Conservation (phyloP, 2,329 filamentous ascomycete species). For the Penicillium brasilianum region DNA sequence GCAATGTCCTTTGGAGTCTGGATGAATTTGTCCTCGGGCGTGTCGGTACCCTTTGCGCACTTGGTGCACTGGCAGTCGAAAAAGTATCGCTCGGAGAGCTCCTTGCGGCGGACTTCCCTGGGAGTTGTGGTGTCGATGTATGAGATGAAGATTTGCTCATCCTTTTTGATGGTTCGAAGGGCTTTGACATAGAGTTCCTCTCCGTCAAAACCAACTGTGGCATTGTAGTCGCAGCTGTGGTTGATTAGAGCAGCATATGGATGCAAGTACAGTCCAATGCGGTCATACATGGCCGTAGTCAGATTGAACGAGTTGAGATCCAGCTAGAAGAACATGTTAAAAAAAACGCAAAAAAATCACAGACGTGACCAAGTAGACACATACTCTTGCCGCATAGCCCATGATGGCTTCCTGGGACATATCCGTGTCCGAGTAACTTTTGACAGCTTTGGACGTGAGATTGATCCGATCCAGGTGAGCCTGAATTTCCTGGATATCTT, state of each 20-base stretch:
- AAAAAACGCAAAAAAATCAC: not conserved
- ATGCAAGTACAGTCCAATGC: constrained; percentile 64
- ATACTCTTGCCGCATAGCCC: constrained; percentile 54
- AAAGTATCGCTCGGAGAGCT: constrained; percentile 61
- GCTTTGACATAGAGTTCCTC: constrained; percentile 57
- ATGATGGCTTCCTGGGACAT: constrained; percentile 50
- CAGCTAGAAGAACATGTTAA: constrained; percentile 45
- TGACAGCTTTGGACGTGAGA: constrained; percentile 60
- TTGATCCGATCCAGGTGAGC: constrained; percentile 56
- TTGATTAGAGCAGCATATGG: constrained; percentile 61
- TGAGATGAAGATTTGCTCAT: constrained; percentile 65
- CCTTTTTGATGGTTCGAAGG: constrained; percentile 56
- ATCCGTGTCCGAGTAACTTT: constrained; percentile 56
- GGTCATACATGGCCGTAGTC: constrained; percentile 60
- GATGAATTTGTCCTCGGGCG: constrained; percentile 27
- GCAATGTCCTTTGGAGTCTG: constrained; percentile 19
- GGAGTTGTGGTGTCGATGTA: constrained; percentile 65
- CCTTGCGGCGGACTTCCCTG: constrained; percentile 54
- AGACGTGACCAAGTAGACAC: not conserved
- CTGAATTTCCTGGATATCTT: constrained; percentile 51
- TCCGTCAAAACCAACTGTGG: constrained; percentile 62
- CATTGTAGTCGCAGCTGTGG: constrained; percentile 67
- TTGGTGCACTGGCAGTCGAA: constrained; percentile 63
- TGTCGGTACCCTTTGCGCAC: constrained; percentile 45
- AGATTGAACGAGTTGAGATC: constrained; percentile 65